Conservation (phyloP, 2,329 filamentous ascomycete genomes). For the Hypoxylon sp. region DNA sequence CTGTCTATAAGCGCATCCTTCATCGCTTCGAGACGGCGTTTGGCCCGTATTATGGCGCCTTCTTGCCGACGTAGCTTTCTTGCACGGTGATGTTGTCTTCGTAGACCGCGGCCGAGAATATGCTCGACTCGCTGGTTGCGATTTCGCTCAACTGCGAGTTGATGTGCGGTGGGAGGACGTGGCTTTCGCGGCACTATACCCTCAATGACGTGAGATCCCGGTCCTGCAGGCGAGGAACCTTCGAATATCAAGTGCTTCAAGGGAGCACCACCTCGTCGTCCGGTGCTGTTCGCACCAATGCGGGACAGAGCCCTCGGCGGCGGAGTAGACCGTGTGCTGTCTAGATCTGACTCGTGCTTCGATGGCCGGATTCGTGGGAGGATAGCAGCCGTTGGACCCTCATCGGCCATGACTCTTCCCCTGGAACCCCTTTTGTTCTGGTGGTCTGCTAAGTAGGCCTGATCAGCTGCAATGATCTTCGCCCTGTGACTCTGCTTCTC, state of each 20-base stretch:
- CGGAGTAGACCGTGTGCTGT: constrained; percentile 68
- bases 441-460: constrained; percentile 75
- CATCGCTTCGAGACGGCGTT: constrained; percentile 72
- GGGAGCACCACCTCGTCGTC: constrained; percentile 62
- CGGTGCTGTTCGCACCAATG: constrained; percentile 55
- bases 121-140: constrained; percentile 85
- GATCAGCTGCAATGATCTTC: constrained; percentile 81
- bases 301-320: constrained; percentile 61
- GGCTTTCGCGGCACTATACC: constrained; percentile 73
- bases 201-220: constrained; percentile 65
- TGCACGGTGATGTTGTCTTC: constrained; percentile 74
- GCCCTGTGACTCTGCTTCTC: constrained; percentile 80
- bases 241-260: constrained; percentile 74
- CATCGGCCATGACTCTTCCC: constrained; percentile 61
- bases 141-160: constrained; percentile 84
- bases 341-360: constrained; percentile 71
- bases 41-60: constrained; percentile 76
- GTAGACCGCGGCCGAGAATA: constrained; percentile 81
- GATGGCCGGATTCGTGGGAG: constrained; percentile 74
- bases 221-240: constrained; percentile 71
- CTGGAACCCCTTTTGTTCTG: constrained; percentile 69
- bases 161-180: constrained; percentile 83
- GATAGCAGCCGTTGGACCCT: constrained; percentile 68
- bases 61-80: constrained; percentile 74
- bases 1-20: constrained; percentile 72